Base-by-base conservation (phyloP, 2,329 filamentous ascomycete species). In the Curvularia eragrostidis region DNA sequence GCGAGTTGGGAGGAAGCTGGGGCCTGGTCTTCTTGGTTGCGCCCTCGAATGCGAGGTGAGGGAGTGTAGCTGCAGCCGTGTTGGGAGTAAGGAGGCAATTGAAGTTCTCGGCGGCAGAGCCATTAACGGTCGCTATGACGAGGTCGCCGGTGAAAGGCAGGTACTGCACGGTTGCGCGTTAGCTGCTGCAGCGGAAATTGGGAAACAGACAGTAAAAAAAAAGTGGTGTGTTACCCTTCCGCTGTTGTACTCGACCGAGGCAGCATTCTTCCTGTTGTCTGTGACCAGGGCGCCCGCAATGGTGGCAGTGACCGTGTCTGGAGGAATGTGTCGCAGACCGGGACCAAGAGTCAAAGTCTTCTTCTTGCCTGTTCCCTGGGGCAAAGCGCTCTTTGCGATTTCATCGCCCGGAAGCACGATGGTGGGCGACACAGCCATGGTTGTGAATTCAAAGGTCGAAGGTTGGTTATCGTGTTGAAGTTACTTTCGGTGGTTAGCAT, bases 21-120 rank as follows among this genome's bases (percentile, higher is more conserved):
- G 95, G 95, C 1, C 93, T 85, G 2, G 91, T 97, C 80, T 98
- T 98, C 77, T 93, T 95, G 43, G 90, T 92, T 18, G 93, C 95
- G 62, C 88, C 88, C 78, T 98, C 94, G 75, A 99, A 99, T n/a
- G 93, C 87, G 19, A 98, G 84, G 65, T 96, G 91, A 0, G 91
- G 92, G 1, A 98, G 87, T 18, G 91, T 81, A 1, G 91, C 92
- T 59, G 79, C 78, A 0, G 83, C 79, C 5, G 84, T 85, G 69
- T 87, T 80, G 8, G 84, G 83, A 26, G 91, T 89, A 52, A 98
- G 83, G 66, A 84, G 83, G 75, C 93, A 93, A 77, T 90, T 88
- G 83, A 91, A 97, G 74, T 86, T 85, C 68, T 98, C 95, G 56
- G 84, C 82, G 49, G 87, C 85, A 54, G 87, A 89, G 75, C 89